Base-by-base conservation (phyloP, 2,329 filamentous ascomycete species). In the Zymoseptoria passerinii region DNA sequence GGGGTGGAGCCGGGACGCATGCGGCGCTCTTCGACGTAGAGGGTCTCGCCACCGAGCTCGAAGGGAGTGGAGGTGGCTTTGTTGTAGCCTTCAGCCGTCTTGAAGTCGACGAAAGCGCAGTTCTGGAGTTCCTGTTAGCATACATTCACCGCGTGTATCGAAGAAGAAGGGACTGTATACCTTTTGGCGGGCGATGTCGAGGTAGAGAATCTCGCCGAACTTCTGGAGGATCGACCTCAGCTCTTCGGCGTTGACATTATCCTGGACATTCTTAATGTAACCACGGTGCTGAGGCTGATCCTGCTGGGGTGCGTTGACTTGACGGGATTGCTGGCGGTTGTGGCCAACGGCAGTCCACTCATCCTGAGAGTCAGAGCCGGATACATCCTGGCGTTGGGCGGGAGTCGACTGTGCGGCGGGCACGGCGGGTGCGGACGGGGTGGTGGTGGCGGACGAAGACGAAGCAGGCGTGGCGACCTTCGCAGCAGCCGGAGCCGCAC, bases 81-180 rank as follows among this genome's bases (percentile, higher is more conserved):
- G 73, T 90, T 83, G 76, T 95, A 96, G 52, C 85, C 90, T 57
- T 91, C 85, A 20, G 84, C 72, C 52, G 87, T 88, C 71, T 86
- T 88, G 75, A 94, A 99, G 74, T 99, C 94, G 60, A 96, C 90
- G 71, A 97, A 97, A 27, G 94, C 94, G 71, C 91, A 96, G 81
- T 94, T 96, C 92, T 95, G 71, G 28, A 28, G 13, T 28, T 20
- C 19, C 20, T 48, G 23, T 59, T 28, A 48, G 18, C 50, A 28
- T 59, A 13, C 56, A 66, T 44, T 48, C 23, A 40, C 50, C 27
- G 35, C 16, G 35, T 23, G 23, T 4, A 23, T 55, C 35, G 28
- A 28, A 16, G 35, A 6, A 16, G 10, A 10, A 44, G 16, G 35
- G 23, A 9, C 48, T 66, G 66, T 77, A 69, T 80, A 96, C 92